Percentiles rank a stretch among this genome's conserved stretches.
phyloP scores from a whole-genome alignment of 306 rosid species.

The Quercus alba region DNA sequence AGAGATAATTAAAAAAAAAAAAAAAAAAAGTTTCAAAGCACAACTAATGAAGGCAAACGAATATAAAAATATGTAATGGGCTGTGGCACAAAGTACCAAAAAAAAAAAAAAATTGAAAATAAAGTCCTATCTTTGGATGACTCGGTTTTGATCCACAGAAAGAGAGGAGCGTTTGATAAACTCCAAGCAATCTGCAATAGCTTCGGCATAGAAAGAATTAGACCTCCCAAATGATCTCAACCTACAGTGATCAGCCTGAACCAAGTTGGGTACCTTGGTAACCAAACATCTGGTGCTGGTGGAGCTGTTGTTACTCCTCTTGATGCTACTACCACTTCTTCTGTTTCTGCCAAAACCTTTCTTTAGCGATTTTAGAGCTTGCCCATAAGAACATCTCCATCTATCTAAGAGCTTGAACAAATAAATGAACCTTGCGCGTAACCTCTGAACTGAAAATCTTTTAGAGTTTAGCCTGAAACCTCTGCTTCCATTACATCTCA shows the following conservation, averaged over 20 bases:
- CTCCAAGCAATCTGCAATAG: constrained; percentile 91
- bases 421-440: constrained; percentile 42
- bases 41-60: background rate
- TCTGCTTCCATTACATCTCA: constrained; percentile 36
- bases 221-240: constrained; percentile 49
- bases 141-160: constrained; percentile 44
- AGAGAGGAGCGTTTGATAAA: constrained; percentile 74
- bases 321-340: constrained; percentile 24
- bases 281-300: constrained; percentile 27
- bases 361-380: constrained; percentile 34
- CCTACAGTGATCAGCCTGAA: constrained; percentile 20
- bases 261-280: constrained; percentile 13
- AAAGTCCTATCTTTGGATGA: constrained; percentile 27
- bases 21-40: background rate
- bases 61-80: background rate
- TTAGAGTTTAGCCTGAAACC: constrained; percentile 55
- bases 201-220: constrained; percentile 87
- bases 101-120: background rate
- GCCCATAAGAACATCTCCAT: constrained; percentile 34
- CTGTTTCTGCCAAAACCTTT: constrained; percentile 26
- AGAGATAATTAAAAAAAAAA: too few species aligned
- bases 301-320: constrained; percentile 15
- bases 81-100: background rate
- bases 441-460: constrained; percentile 35
- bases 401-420: constrained; percentile 39